Evolutionary conservation across 2,329 filamentous ascomycete genomes (phyloP).

Genomic region (Dothidotthia symphoricarpi): DNA sequence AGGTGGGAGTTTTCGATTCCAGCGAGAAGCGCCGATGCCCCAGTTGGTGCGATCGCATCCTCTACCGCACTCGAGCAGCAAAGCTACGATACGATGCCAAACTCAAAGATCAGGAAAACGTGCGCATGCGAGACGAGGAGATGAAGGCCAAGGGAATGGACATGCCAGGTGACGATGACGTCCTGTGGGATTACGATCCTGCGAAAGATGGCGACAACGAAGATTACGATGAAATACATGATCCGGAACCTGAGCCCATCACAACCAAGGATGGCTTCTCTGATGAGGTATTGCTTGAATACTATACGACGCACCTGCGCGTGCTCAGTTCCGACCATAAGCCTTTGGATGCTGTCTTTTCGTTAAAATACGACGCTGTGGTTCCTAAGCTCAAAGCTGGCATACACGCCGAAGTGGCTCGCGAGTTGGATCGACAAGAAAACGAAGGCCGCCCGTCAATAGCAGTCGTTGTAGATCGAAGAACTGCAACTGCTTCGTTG

Average conservation of each 20-base stretch:
- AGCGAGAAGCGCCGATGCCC: conserved; percentile 91
- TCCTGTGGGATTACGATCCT: conserved; percentile 88
- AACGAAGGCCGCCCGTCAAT: conserved; percentile 84
- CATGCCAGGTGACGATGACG: conserved; percentile 71
- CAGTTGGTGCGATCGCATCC: conserved; percentile 94
- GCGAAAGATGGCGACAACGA: conserved; percentile 66
- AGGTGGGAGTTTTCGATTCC: conserved; percentile 85
- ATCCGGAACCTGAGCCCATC: conserved; percentile 50
- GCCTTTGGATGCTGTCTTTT: conserved; percentile 80
- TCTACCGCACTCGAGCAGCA: conserved; percentile 76
- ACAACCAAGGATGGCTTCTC: conserved; percentile 59
- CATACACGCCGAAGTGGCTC: conserved; percentile 81
- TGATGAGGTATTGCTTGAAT: conserved; percentile 56
- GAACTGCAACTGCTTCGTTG: conserved; percentile 25
- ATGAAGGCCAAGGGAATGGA: conserved; percentile 80
- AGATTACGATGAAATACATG: conserved; percentile 39
- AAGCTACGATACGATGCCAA: conserved; percentile 64
- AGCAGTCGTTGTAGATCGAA: conserved; percentile 73
- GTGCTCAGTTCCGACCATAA: conserved; percentile 96
- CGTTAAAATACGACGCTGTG: conserved; percentile 80
- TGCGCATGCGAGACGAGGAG: conserved; percentile 73
- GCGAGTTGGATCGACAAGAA: conserved; percentile 84
- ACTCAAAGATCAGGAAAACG: conserved; percentile 62
- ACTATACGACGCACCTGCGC: conserved; percentile 85
- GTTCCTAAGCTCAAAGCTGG: conserved; percentile 80